These are phyloP conservation scores for Cupressus sempervirens DNA, from an alignment of 75 land plant species.

Conservation along the genomic window DNA sequence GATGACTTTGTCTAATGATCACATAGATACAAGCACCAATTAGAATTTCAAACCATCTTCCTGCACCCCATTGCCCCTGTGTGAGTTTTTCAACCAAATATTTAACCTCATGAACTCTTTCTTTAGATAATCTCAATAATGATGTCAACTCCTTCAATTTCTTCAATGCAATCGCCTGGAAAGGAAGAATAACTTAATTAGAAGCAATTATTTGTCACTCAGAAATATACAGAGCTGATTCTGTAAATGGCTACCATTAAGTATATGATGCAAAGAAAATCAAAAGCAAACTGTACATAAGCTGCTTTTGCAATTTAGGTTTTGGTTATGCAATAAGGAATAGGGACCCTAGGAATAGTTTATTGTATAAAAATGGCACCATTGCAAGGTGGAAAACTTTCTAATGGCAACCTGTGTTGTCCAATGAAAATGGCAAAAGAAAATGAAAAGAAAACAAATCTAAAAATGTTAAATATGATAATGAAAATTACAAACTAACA, in stretches of 20 bases:
- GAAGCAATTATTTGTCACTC: background rate
- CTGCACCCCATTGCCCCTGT: constrained; percentile 33
- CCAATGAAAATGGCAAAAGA: too few species aligned
- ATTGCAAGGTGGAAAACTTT: background rate
- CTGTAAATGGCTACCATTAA: background rate
- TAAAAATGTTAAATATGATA: background rate
- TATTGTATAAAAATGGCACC: background rate
- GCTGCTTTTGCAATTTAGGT: background rate
- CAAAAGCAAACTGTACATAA: background rate
- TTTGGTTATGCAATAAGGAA: background rate
- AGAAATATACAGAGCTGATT: background rate
- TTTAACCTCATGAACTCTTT: constrained; percentile 23
- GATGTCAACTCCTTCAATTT: constrained; percentile 22
- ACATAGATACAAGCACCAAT: constrained; percentile 34
- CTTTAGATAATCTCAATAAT: constrained; percentile 19
- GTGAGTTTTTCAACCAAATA: constrained; percentile 20
- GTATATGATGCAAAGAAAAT: background rate
- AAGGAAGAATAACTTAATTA: background rate
- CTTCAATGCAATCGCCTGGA: constrained; percentile 17
- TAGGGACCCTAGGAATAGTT: background rate
- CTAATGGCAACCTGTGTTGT: background rate
- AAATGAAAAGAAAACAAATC: too few species aligned
- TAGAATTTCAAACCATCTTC: constrained; percentile 35
- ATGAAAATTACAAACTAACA: too few species aligned
- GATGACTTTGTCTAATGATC: constrained; percentile 20